Conservation (phyloP, 345 rosid species). For the Ceriops tagal region DNA sequence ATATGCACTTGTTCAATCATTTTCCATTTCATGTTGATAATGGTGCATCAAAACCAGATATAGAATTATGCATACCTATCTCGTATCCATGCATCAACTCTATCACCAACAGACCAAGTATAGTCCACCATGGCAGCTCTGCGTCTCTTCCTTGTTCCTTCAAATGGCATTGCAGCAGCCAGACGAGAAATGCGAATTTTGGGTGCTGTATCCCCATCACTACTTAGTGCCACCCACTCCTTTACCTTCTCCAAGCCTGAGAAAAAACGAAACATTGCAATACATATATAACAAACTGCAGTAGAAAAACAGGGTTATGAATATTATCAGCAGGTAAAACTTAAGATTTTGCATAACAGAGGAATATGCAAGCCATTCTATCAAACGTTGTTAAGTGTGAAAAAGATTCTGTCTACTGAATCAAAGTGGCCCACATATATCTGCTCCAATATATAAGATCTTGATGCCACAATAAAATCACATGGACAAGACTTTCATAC, state of each 20-base stretch:
- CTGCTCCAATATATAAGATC: no score
- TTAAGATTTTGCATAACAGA: background rate
- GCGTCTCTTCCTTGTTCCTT: slow-evolving; percentile 95
- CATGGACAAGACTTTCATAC: no score
- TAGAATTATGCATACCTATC: slow-evolving; percentile 50
- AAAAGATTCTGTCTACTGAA: background rate
- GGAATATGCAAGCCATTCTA: background rate
- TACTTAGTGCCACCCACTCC: slow-evolving; percentile 83
- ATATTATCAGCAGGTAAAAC: no score
- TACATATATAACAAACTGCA: background rate
- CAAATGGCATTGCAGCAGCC: slow-evolving; percentile 59
- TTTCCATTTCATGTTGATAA: background rate
- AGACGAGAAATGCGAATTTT: slow-evolving; percentile 73
- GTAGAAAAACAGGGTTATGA: background rate
- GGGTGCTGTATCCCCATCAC: slow-evolving; percentile 58
- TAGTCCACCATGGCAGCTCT: slow-evolving; percentile 70
- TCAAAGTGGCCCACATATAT: background rate
- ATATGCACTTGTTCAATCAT: no score
- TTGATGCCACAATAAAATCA: no score
- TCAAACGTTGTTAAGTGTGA: background rate
- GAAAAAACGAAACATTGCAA: slow-evolving; percentile 9
- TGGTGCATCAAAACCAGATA: background rate
- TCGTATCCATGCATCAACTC: slow-evolving; percentile 80
- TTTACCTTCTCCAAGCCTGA: slow-evolving; percentile 63
- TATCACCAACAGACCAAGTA: slow-evolving; percentile 87